These are phyloP conservation scores for Rhizopus stolonifer DNA, from an alignment of 371 early-diverging fungal genomes.

Conservation along the genomic window DNA sequence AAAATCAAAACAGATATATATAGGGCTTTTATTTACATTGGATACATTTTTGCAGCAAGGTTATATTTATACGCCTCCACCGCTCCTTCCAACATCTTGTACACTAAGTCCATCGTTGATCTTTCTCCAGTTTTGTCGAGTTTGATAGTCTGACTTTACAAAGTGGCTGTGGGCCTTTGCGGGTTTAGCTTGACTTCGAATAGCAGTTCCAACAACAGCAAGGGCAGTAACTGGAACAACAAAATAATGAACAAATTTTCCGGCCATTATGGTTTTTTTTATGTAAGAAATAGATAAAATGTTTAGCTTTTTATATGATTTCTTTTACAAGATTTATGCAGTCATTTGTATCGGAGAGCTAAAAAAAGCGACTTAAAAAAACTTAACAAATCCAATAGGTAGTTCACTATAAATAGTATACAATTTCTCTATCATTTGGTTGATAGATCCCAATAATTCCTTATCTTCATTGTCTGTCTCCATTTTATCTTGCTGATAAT, in stretches of 20 bases:
- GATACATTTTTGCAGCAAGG: too few species aligned
- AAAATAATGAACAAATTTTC: conserved; percentile 27
- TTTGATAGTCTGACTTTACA: conserved; percentile 30
- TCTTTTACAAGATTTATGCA: not conserved
- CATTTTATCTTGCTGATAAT: conserved; percentile 8
- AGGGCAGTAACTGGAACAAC: conserved; percentile 36
- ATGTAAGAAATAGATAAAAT: not conserved
- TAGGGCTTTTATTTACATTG: too few species aligned
- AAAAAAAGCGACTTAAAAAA: not conserved
- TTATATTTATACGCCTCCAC: conserved; percentile 43
- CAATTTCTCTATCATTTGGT: conserved; percentile 1
- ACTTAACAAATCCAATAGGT: conserved; percentile 10
- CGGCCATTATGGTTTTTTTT: conserved; percentile 11
- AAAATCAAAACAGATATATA: too few species aligned
- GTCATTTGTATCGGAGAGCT: not conserved
- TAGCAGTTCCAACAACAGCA: conserved; percentile 35
- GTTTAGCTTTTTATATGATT: not conserved
- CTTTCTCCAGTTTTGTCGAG: conserved; percentile 34
- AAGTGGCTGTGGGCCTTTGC: conserved; percentile 36
- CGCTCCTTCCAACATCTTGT: conserved; percentile 48
- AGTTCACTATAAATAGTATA: conserved; percentile 6
- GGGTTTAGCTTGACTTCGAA: conserved; percentile 40
- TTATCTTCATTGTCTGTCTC: conserved; percentile 4
- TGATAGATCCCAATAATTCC: not conserved
- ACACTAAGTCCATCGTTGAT: conserved; percentile 47